These are phyloP conservation scores for Penicillium coffeae DNA, from an alignment of 495 filamentous ascomycete species.

Conservation along the genomic window DNA sequence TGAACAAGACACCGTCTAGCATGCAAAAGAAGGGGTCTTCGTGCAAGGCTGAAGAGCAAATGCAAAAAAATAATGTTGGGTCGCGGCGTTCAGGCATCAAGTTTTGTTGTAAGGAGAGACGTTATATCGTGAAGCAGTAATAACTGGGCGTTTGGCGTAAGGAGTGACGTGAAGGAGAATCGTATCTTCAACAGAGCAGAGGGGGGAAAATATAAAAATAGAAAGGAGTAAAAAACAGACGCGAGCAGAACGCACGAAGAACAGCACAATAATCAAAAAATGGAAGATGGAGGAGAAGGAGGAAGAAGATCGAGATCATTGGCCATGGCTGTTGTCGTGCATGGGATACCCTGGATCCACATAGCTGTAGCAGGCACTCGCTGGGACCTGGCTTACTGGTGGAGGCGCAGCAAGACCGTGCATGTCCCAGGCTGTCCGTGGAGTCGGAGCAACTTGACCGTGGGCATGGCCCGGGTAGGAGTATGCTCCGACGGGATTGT, in stretches of 20 bases:
- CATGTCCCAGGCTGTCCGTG: slow-evolving; percentile 33
- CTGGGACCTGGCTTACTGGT: slow-evolving; percentile 17
- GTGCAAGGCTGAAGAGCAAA: slow-evolving; percentile 13
- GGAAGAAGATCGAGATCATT: slow-evolving; percentile 18
- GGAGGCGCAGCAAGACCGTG: slow-evolving; percentile 21
- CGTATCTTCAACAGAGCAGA: slow-evolving; percentile 27
- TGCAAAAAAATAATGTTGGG: slow-evolving; percentile 13
- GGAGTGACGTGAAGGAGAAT: slow-evolving; percentile 38
- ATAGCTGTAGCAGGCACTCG: slow-evolving; percentile 30
- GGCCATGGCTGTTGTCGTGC: slow-evolving; percentile 20
- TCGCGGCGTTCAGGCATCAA: slow-evolving; percentile 37
- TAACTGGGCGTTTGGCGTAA: slow-evolving; percentile 30
- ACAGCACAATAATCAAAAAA: slow-evolving; percentile 5
- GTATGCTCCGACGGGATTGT: slow-evolving; percentile 26
- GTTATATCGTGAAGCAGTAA: slow-evolving; percentile 33
- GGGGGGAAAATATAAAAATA: slow-evolving; percentile 28
- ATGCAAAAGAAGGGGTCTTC: slow-evolving; percentile 21
- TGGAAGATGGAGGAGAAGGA: too few species aligned
- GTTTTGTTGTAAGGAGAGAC: slow-evolving; percentile 37
- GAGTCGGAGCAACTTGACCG: slow-evolving; percentile 21
- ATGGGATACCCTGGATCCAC: slow-evolving; percentile 38
- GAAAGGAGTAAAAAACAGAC: slow-evolving; percentile 18
- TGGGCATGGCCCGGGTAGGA: slow-evolving; percentile 33
- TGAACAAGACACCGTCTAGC: slow-evolving; percentile 41
- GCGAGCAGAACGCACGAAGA: slow-evolving; percentile 9